Evolutionary conservation across 2,329 filamentous ascomycete species (phyloP), one percentile per base, ranked within the genome.

Genomic region (Zymoseptoria pseudotritici): DNA sequence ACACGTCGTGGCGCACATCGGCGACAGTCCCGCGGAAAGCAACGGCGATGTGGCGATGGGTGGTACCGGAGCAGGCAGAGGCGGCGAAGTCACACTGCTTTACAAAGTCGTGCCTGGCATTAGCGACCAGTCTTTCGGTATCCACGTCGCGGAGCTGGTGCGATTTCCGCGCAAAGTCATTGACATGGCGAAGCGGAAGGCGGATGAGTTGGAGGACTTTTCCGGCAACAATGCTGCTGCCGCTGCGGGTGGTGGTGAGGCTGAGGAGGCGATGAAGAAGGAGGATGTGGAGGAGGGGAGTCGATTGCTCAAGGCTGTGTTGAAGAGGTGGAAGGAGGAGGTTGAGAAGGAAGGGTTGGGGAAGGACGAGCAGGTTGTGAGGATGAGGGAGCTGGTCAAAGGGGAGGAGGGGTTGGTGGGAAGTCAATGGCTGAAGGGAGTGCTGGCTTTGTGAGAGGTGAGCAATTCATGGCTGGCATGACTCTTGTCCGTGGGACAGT

Each of bases 121-220:
- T 68, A 97, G 91, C 72, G 94, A 99, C 74, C 94, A 99, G 77
- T 94, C 89, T 60, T 99, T 99, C 74, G 94, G 94, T 68, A 99
- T 99, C 68, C 94, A 99, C 76, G 95, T 99, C 13, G 94, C 94
- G 0, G 94, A 99, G 77, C 83, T 99, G 5, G 94, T 99, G 20
- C 86, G 92, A 52, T 99, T 99, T 78, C 94, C 94, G 0, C 87
- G 91, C 68, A 99, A 99, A 78, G 95, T 99, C 17, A 89, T 99
- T 62, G 91, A 91, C 65, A 99, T 99, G 95, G 94, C 94, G n/a
- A 96, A 96, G 78, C 85, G 94, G 68, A 99, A 99, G 79, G 94
- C 94, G 0, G 94, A 97, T 74, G 95, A 99, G 80, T 82, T 99
- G 42, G 94, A 99, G 74, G 94, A 99, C 73, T 99, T 99, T 69